phyloP scores from a whole-genome alignment of 441 rosid species.

The Euphorbia schlechtendalii region DNA sequence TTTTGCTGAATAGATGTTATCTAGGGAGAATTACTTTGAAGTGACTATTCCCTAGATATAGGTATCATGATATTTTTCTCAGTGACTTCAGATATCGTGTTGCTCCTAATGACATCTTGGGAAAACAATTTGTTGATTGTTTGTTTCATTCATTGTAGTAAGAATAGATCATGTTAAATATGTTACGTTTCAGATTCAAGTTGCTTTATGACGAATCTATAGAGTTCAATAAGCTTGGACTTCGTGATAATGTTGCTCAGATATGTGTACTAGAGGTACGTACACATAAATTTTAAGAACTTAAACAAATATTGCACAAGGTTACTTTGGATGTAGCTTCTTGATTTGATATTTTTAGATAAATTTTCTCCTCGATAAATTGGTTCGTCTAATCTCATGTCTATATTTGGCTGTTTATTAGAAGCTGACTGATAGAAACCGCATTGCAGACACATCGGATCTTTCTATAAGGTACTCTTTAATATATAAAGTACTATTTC shows the following conservation, averaged over 20 bases:
- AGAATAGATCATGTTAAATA: slow-evolving; percentile 18
- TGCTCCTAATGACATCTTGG: not conserved
- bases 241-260: slow-evolving; percentile 97
- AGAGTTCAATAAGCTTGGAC: slow-evolving; percentile 72
- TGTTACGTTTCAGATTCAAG: slow-evolving; percentile 58
- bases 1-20: not conserved
- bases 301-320: not conserved
- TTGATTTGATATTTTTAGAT: not conserved
- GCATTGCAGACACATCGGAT: slow-evolving; percentile 28
- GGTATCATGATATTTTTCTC: not conserved
- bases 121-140: not conserved
- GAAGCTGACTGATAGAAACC: slow-evolving; percentile 38
- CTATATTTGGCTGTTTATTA: slow-evolving; percentile 11
- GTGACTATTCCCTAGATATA: not conserved
- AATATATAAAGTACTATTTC: slow-evolving; percentile 39
- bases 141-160: slow-evolving; percentile 4
- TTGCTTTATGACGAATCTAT: slow-evolving; percentile 75
- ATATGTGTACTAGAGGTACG: slow-evolving; percentile 89
- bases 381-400: slow-evolving; percentile 4
- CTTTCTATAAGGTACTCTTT: slow-evolving; percentile 43
- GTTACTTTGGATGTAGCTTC: not conserved
- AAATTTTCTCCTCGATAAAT: slow-evolving; percentile 1
- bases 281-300: not conserved
- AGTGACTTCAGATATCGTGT: not conserved
- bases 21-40: not conserved